Conservation (phyloP, 768 basidiomycete species). For the Galerina marginata region DNA sequence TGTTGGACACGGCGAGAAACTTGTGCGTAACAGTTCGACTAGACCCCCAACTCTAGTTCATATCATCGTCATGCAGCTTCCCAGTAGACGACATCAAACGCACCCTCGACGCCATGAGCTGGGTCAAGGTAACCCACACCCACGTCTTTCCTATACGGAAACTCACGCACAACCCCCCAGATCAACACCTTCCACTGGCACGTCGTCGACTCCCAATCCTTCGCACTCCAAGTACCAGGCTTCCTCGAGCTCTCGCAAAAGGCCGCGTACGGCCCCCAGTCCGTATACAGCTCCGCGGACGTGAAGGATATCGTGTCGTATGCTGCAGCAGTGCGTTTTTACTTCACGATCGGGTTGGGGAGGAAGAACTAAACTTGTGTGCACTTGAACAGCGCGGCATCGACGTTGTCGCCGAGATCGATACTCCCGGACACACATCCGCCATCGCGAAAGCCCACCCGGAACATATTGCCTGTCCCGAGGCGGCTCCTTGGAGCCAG, state of each 20-base stretch:
- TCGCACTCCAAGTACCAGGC: constrained; percentile 69
- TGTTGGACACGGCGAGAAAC: constrained; percentile 83
- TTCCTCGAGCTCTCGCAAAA: constrained; percentile 63
- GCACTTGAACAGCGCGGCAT: constrained; percentile 62
- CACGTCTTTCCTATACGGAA: background rate
- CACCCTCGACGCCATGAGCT: constrained; percentile 78
- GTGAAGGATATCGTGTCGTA: constrained; percentile 67
- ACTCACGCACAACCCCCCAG: constrained; percentile 31
- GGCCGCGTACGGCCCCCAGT: constrained; percentile 68
- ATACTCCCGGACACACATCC: constrained; percentile 86
- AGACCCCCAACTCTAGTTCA: background rate
- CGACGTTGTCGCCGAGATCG: constrained; percentile 77
- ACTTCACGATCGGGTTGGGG: background rate
- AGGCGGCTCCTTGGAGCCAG: constrained; percentile 60
- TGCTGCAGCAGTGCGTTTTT: constrained; percentile 65
- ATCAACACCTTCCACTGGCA: constrained; percentile 88
- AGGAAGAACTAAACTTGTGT: background rate
- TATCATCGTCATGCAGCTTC: constrained; percentile 46
- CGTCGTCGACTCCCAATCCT: constrained; percentile 80
- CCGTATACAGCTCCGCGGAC: constrained; percentile 60
- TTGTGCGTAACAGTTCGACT: constrained; percentile 46
- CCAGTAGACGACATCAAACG: constrained; percentile 67
- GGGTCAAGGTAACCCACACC: constrained; percentile 57
- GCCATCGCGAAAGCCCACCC: constrained; percentile 70
- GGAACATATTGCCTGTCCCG: constrained; percentile 74